Percentiles rank a stretch among this genome's conserved stretches.
phyloP scores from a whole-genome alignment of 352 stramenopile genomes.

The Pythium brachiatum region DNA sequence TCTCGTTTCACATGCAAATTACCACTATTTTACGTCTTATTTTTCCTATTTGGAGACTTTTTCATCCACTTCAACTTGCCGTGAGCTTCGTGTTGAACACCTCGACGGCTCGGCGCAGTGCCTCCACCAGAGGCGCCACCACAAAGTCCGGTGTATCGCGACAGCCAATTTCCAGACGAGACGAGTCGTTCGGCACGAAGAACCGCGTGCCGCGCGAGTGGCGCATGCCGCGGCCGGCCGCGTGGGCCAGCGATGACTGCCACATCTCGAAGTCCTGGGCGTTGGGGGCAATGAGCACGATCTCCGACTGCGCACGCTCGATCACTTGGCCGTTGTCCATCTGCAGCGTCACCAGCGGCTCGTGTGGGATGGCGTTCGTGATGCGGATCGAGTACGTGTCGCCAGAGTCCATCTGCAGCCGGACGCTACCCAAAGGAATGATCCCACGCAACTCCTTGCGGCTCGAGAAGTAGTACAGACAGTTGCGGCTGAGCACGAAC shows the following conservation, averaged over 20 bases:
- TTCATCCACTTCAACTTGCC: constrained; percentile 14
- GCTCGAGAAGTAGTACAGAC: constrained; percentile 86
- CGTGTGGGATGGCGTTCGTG: constrained; percentile 48
- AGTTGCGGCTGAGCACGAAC: constrained; percentile 88
- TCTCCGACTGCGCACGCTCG: constrained; percentile 73
- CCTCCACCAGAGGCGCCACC: constrained; percentile 64
- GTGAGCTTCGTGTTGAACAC: constrained; percentile 79
- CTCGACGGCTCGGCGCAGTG: constrained; percentile 78
- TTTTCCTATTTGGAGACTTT: not conserved
- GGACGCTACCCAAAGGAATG: constrained; percentile 77
- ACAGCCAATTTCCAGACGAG: constrained; percentile 77
- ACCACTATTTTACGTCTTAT: constrained; percentile 1
- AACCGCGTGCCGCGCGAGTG: constrained; percentile 82
- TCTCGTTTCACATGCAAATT: not conserved
- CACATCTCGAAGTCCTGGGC: constrained; percentile 87
- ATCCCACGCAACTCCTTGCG: constrained; percentile 82
- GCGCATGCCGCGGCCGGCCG: constrained; percentile 72
- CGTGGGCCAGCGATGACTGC: constrained; percentile 83
- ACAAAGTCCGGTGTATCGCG: constrained; percentile 79
- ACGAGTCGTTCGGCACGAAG: constrained; percentile 77
- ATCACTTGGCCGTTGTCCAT: constrained; percentile 83
- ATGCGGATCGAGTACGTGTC: constrained; percentile 65
- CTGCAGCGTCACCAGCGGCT: constrained; percentile 74
- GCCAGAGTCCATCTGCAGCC: constrained; percentile 58
- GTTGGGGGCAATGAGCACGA: constrained; percentile 65